A percentile compares a stretch with the other conserved stretches of the same genome.
These are phyloP conservation scores for Canavalia ensiformis DNA, from an alignment of 306 rosid species.

Conservation along the genomic window DNA sequence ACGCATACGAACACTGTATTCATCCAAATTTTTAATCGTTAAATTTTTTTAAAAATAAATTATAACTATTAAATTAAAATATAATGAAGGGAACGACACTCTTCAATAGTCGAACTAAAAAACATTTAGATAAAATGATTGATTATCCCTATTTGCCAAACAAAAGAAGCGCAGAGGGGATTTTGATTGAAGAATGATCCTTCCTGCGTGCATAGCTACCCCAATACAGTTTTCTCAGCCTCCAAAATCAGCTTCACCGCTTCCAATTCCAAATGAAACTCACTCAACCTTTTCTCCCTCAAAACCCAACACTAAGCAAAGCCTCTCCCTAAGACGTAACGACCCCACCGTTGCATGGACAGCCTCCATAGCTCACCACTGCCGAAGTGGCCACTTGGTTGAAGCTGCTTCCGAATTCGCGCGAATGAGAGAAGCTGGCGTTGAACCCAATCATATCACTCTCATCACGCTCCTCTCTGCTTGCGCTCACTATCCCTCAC, in stretches of 20 bases:
- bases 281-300: constrained; percentile 38
- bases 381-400: constrained; percentile 65
- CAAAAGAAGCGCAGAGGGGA: background rate
- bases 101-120: too few relatives aligned
- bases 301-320: constrained; percentile 45
- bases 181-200: constrained; percentile 52
- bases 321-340: constrained; percentile 41
- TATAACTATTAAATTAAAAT: too few relatives aligned
- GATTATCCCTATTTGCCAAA: background rate
- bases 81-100: too few relatives aligned
- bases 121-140: too few relatives aligned
- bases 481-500: constrained; percentile 66
- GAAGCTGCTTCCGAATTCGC: constrained; percentile 70
- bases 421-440: constrained; percentile 68
- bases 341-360: constrained; percentile 77
- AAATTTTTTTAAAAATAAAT: too few relatives aligned
- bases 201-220: constrained; percentile 48
- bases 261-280: constrained; percentile 43
- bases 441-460: constrained; percentile 79
- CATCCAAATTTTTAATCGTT: too few relatives aligned
- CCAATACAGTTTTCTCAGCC: constrained; percentile 53
- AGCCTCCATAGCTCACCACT: constrained; percentile 72
- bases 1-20: too few relatives aligned
- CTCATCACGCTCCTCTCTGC: constrained; percentile 79
- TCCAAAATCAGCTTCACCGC: constrained; percentile 48